Base-by-base conservation (phyloP, 257 asterid genomes). In the Fraxinus cuspidata region DNA sequence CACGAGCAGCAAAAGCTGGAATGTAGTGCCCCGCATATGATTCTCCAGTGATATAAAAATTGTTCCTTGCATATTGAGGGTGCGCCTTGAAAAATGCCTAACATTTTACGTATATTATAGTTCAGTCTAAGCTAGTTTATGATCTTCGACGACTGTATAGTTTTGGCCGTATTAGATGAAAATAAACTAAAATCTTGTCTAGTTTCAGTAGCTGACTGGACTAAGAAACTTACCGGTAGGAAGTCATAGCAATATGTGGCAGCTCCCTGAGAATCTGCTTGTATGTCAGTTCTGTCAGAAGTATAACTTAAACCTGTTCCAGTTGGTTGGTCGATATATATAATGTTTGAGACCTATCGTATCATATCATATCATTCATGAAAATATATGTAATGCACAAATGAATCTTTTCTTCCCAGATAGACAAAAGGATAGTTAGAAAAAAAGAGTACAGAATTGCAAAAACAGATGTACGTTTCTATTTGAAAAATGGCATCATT, bases 1-100 rank as follows among this genome's bases (percentile, higher is more conserved):
- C 76, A 15, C 78, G 78, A 68, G 86, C 56, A 40, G 88, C 91
- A 74, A 89, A 85, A 71, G 88, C 90, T 19, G 92, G 92, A 72
- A 89, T 79, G 10, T 87, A 89, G 73, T 89, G 91, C 7, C 92
- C 91, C 7, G 91, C 92, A 73, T 89, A 89, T 69, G 93, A 89
- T 87, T 87, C 91, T 49, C 93, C 93, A 4, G 88, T 87, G 27
- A 87, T 81, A 75, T 80, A 85, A 74, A 88, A 87, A 44, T 88
- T 88, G 34, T 88, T 87, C 18, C 79, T 77, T 47, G 66, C 87
- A 78, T 75, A 82, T 34, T 83, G 80, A 25, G 91, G 91, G 76
- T 86, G 90, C 75, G 49, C 80, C 32, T 76, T 51, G 77, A 87
- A 82, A 56, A 87, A 86, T 5, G 81, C 90, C 90, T 86, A 73